These are phyloP conservation scores for Begonia masoniana DNA, from an alignment of 306 rosid species.

Conservation along the genomic window DNA sequence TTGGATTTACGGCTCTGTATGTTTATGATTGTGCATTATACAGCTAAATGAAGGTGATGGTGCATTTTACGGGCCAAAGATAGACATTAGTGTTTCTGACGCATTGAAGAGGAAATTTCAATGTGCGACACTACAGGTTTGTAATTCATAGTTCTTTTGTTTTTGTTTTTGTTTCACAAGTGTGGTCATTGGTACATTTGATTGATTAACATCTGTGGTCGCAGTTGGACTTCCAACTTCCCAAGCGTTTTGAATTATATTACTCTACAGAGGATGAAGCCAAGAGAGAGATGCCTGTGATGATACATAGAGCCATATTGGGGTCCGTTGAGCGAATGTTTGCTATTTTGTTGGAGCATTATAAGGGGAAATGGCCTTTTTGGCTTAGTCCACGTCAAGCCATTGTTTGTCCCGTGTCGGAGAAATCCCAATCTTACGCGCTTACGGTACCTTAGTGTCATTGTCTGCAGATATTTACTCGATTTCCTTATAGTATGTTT, in stretches of 20 bases:
- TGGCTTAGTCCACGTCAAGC: slow-evolving; percentile 99
- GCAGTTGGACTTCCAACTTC: slow-evolving; percentile 97
- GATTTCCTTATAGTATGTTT: neutral
- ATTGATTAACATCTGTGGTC: slow-evolving; percentile 18
- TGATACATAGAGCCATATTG: slow-evolving; percentile 90
- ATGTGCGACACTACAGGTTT: slow-evolving; percentile 94
- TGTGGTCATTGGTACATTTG: slow-evolving; percentile 5
- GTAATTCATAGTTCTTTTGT: neutral
- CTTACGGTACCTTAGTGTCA: slow-evolving; percentile 28
- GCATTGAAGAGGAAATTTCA: slow-evolving; percentile 79
- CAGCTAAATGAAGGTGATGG: slow-evolving; percentile 92
- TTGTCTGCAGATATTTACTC: neutral
- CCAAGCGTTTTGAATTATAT: slow-evolving; percentile 73
- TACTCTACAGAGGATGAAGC: slow-evolving; percentile 94
- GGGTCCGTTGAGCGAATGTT: slow-evolving; percentile 95
- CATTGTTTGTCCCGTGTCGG: slow-evolving; percentile 85
- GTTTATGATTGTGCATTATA: neutral
- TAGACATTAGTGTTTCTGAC: slow-evolving; percentile 87
- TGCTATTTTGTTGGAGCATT: slow-evolving; percentile 88
- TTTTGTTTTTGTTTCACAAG: slow-evolving; percentile 8
- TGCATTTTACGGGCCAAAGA: slow-evolving; percentile 93
- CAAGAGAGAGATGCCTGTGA: slow-evolving; percentile 80
- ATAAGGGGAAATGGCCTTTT: slow-evolving; percentile 96
- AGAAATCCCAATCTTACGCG: slow-evolving; percentile 73
- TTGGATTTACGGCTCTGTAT: too few species aligned